These are phyloP conservation scores for Suillus lakei DNA, from an alignment of 768 basidiomycete genomes.

Conservation along the genomic window DNA sequence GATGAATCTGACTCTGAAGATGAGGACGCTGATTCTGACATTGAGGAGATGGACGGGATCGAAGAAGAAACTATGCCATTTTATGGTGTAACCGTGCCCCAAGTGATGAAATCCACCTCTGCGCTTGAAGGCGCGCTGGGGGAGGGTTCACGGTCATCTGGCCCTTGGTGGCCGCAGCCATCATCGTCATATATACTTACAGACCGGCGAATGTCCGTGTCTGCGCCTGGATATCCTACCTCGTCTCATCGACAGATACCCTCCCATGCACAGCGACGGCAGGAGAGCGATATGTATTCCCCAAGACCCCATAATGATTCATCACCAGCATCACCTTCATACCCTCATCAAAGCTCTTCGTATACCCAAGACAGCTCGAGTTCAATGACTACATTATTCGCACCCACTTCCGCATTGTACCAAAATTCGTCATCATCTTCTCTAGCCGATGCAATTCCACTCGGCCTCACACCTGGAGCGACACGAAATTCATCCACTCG, in stretches of 20 bases:
- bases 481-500: slow-evolving; percentile 20
- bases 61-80: slow-evolving; percentile 26
- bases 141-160: slow-evolving; percentile 22
- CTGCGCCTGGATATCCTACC: slow-evolving; percentile 35
- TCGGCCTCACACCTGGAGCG: slow-evolving; percentile 18
- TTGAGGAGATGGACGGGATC: slow-evolving; percentile 37
- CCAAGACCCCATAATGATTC: slow-evolving; percentile 13
- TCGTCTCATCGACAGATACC: slow-evolving; percentile 24
- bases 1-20: slow-evolving; percentile 35
- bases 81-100: slow-evolving; percentile 26
- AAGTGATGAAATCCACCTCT: slow-evolving; percentile 36
- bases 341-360: slow-evolving; percentile 21
- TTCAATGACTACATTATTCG: slow-evolving; percentile 23
- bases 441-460: slow-evolving; percentile 29
- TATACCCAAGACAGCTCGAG: slow-evolving; percentile 29
- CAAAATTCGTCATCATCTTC: slow-evolving; percentile 28
- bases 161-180: slow-evolving; percentile 11
- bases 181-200: slow-evolving; percentile 13
- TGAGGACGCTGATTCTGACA: slow-evolving; percentile 39
- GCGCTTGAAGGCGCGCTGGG: slow-evolving; percentile 37
- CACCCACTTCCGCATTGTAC: slow-evolving; percentile 26
- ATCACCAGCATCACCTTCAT: slow-evolving; percentile 16
- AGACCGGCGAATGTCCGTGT: slow-evolving; percentile 36
- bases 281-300: slow-evolving; percentile 23
- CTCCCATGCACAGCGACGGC: slow-evolving; percentile 17